These are phyloP conservation scores for Acer saccharum DNA, from an alignment of 345 rosid genomes.

Conservation along the genomic window DNA sequence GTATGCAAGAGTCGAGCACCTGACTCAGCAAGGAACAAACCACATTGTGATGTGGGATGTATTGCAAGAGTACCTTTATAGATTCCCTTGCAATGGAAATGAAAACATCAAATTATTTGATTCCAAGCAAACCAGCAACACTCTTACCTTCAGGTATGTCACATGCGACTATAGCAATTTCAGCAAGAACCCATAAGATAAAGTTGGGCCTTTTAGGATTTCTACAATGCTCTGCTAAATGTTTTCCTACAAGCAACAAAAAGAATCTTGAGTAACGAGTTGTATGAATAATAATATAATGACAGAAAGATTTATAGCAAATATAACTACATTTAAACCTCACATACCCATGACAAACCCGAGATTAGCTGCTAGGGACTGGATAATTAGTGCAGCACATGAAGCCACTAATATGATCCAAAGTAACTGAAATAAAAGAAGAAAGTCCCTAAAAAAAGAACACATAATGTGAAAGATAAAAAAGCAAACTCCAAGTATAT, in stretches of 20 bases:
- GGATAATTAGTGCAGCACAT: constrained; percentile 88
- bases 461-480: neutral
- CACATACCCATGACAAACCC: constrained; percentile 87
- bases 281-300: neutral
- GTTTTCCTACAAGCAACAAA: constrained; percentile 58
- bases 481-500: neutral
- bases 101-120: constrained; percentile 4
- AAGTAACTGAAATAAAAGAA: constrained; percentile 56
- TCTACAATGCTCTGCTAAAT: constrained; percentile 92
- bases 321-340: neutral
- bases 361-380: constrained; percentile 90
- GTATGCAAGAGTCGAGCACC: neutral
- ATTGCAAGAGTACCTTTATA: neutral
- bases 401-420: constrained; percentile 97
- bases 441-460: constrained; percentile 10
- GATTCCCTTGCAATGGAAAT: constrained; percentile 4
- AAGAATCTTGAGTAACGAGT: constrained; percentile 3
- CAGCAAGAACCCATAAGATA: constrained; percentile 85
- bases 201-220: constrained; percentile 71
- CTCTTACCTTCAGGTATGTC: constrained; percentile 89
- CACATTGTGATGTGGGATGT: neutral
- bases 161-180: constrained; percentile 87
- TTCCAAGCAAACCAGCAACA: constrained; percentile 18
- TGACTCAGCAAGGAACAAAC: neutral
- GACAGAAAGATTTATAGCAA: neutral